phyloP scores from a whole-genome alignment of 2,329 filamentous ascomycete species.

The Xylogone sp. region DNA sequence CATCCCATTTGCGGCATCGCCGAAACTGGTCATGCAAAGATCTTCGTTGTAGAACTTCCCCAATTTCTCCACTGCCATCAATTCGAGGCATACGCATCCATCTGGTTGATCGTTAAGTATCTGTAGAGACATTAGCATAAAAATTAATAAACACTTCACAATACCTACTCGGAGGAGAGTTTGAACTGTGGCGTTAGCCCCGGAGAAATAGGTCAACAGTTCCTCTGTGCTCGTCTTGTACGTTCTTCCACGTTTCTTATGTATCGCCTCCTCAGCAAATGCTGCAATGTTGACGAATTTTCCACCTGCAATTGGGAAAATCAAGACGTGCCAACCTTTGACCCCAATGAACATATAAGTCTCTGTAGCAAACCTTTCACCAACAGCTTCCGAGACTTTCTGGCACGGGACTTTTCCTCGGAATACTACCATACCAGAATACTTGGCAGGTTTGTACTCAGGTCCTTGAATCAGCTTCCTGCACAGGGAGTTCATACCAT shows the following conservation, averaged over 20 bases:
- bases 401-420: background rate
- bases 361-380: conserved; percentile 6
- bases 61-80: conserved; percentile 4
- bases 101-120: conserved; percentile 4
- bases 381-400: conserved; percentile 1
- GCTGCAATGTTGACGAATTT: conserved; percentile 7
- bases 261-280: conserved; percentile 5
- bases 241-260: conserved; percentile 8
- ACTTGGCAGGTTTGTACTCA: conserved; percentile 4
- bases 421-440: conserved; percentile 7
- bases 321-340: conserved; percentile 6
- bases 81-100: conserved; percentile 6
- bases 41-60: conserved; percentile 6
- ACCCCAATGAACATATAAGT: conserved; percentile 10
- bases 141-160: conserved; percentile 5
- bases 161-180: conserved; percentile 6
- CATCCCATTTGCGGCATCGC: conserved; percentile 11
- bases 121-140: conserved; percentile 1
- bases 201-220: conserved; percentile 7
- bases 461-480: conserved; percentile 8
- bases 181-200: conserved; percentile 5
- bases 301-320: conserved; percentile 6
- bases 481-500: conserved; percentile 12
- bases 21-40: conserved; percentile 9
- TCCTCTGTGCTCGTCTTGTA: conserved; percentile 8